Evolutionary conservation across 2,329 filamentous ascomycete species (phyloP).

Genomic region (Xenoacremonium recifei): DNA sequence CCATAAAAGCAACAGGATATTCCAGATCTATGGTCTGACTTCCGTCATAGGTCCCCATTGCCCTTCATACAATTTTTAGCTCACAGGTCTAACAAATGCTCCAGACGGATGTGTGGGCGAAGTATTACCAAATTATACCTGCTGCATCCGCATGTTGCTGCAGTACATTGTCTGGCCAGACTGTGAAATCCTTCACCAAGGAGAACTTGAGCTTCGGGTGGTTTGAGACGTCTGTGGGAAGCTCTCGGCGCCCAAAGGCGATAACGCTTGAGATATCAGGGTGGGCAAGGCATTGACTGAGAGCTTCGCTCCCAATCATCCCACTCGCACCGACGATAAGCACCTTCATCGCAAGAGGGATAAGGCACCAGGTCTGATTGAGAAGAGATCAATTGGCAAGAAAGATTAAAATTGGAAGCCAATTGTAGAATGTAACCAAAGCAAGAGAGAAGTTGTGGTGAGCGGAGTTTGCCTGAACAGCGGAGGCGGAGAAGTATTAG

Average conservation of each 20-base stretch:
- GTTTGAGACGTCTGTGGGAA: constrained; percentile 16
- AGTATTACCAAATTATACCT: constrained; percentile 23
- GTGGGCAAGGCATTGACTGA: constrained; percentile 31
- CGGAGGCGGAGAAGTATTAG: not conserved
- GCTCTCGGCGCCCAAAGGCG: constrained; percentile 29
- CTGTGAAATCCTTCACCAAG: constrained; percentile 17
- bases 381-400: not conserved
- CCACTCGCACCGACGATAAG: constrained; percentile 34
- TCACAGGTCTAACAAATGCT: too few relatives aligned
- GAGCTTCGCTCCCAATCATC: constrained; percentile 30
- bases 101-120: too few relatives aligned
- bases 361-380: not conserved
- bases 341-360: constrained; percentile 29
- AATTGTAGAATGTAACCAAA: not conserved
- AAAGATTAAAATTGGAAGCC: not conserved
- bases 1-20: constrained; percentile 18
- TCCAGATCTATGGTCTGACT: constrained; percentile 16
- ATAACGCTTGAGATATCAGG: constrained; percentile 28
- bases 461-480: not conserved
- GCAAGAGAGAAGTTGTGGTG: constrained; percentile 1
- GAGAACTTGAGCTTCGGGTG: constrained; percentile 15
- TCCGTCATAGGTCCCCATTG: constrained; percentile 20
- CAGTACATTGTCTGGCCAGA: constrained; percentile 14
- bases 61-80: constrained; percentile 12
- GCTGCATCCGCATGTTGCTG: constrained; percentile 14